Evolutionary conservation across 352 stramenopile species (phyloP).

Genomic region (Hyaloperonospora brassicae): DNA sequence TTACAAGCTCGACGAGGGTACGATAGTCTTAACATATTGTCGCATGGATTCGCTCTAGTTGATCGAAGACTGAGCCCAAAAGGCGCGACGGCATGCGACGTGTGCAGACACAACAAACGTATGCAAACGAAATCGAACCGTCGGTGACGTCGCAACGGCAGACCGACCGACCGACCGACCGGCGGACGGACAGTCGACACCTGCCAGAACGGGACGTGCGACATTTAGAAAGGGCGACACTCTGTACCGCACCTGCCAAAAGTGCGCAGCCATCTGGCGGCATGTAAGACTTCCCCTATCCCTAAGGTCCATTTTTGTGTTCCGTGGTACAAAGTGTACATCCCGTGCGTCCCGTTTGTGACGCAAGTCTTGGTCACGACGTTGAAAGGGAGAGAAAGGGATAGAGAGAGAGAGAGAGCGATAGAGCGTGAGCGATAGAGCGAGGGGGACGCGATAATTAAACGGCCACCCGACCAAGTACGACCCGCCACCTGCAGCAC

Average conservation of each 20-base stretch:
- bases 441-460: not conserved
- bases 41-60: too few relatives aligned
- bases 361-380: slow-evolving; percentile 13
- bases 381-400: slow-evolving; percentile 22
- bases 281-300: slow-evolving; percentile 10
- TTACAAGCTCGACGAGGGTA: too few relatives aligned
- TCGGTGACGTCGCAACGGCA: too few relatives aligned
- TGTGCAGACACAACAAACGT: too few relatives aligned
- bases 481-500: not conserved
- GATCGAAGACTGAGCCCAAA: too few relatives aligned
- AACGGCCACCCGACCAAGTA: not conserved
- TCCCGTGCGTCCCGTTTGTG: slow-evolving; percentile 8
- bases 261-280: slow-evolving; percentile 33
- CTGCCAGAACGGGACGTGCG: too few relatives aligned
- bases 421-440: not conserved
- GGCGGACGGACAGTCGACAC: too few relatives aligned
- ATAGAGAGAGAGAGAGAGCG: not conserved
- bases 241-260: slow-evolving; percentile 25
- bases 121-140: too few relatives aligned
- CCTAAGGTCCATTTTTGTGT: slow-evolving; percentile 5
- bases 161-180: too few relatives aligned
- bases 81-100: too few relatives aligned
- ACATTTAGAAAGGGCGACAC: too few relatives aligned
- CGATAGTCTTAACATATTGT: too few relatives aligned
- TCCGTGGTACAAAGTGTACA: slow-evolving; percentile 6